Conservation (phyloP, 2,329 filamentous ascomycete genomes). For the Phyllosticta citribraziliensis region DNA sequence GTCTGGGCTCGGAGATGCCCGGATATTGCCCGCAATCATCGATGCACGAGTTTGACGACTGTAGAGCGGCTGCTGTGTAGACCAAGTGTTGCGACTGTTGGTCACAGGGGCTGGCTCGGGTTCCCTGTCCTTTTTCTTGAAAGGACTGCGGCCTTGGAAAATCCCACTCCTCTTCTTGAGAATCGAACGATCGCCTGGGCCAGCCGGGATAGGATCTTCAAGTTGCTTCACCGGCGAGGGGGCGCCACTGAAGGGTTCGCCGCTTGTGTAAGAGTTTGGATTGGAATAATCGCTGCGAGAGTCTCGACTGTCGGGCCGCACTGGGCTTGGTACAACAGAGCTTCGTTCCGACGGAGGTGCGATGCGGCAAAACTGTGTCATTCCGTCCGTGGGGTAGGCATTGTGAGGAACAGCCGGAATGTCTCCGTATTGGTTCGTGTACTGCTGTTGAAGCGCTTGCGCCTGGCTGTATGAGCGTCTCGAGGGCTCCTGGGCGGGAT, state of each 20-base stretch:
- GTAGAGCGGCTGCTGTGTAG: conserved; percentile 32
- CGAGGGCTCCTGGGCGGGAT: conserved; percentile 14
- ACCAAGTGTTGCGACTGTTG: conserved; percentile 43
- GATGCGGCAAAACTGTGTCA: conserved; percentile 92
- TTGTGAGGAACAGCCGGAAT: conserved; percentile 73
- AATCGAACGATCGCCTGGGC: conserved; percentile 53
- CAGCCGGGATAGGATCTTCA: conserved; percentile 23
- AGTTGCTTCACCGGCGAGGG: conserved; percentile 60
- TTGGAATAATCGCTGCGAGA: conserved; percentile 87
- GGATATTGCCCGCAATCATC: conserved; percentile 18
- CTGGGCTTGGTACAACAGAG: conserved; percentile 52
- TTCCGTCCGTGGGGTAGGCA: conserved; percentile 86
- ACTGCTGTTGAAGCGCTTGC: conserved; percentile 28
- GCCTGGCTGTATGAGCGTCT: not conserved
- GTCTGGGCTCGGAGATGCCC: conserved; percentile 27
- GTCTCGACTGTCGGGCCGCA: conserved; percentile 72
- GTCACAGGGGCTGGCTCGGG: conserved; percentile 37
- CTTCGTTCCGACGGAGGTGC: conserved; percentile 61
- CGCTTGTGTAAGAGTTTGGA: conserved; percentile 78
- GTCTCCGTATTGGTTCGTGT: conserved; percentile 49
- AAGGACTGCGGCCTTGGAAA: conserved; percentile 87
- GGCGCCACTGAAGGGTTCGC: conserved; percentile 66
- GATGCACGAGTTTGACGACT: conserved; percentile 20
- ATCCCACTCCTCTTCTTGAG: conserved; percentile 70
- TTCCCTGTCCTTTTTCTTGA: conserved; percentile 79